Evolutionary conservation across 768 basidiomycete genomes (phyloP).

Genomic region (Hortiboletus campestris): DNA sequence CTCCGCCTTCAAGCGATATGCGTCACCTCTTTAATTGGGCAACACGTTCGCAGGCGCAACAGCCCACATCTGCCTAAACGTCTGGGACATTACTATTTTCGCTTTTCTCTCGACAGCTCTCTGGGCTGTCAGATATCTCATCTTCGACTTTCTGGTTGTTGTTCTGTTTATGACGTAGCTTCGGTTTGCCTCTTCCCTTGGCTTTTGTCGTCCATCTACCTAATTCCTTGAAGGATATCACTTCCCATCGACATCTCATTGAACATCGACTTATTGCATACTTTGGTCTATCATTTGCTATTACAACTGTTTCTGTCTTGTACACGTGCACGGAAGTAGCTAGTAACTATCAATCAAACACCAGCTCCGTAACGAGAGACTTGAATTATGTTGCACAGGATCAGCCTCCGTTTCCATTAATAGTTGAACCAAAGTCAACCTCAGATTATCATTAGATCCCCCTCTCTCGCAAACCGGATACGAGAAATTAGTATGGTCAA

Average conservation of each 20-base stretch:
- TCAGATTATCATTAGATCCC: no score
- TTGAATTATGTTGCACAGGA: constrained; percentile 1
- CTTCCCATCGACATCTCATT: constrained; percentile 23
- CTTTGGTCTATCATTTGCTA: constrained; percentile 32
- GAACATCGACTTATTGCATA: constrained; percentile 25
- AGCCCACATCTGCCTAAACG: constrained; percentile 36
- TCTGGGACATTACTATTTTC: constrained; percentile 20
- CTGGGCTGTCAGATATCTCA: constrained; percentile 16
- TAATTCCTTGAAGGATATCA: constrained; percentile 24
- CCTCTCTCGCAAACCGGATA: not conserved
- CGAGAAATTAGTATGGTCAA: constrained; percentile 13
- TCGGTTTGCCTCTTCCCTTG: constrained; percentile 22
- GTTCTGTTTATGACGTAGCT: constrained; percentile 30
- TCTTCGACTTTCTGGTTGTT: constrained; percentile 15
- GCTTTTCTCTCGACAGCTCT: not conserved
- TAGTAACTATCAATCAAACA: constrained; percentile 16
- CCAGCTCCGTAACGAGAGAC: not conserved
- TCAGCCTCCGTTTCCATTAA: no score
- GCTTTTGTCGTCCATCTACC: constrained; percentile 25
- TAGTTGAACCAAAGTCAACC: not conserved
- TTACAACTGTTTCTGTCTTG: constrained; percentile 27
- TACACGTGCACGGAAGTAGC: constrained; percentile 27
- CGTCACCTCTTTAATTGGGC: constrained; percentile 82
- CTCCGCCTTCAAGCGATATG: constrained; percentile 61
- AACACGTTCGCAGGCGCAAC: constrained; percentile 50